Evolutionary conservation across 2,329 filamentous ascomycete genomes (phyloP), one percentile per base, ranked within the genome.

Genomic region (Lasiodiplodia theobromae): DNA sequence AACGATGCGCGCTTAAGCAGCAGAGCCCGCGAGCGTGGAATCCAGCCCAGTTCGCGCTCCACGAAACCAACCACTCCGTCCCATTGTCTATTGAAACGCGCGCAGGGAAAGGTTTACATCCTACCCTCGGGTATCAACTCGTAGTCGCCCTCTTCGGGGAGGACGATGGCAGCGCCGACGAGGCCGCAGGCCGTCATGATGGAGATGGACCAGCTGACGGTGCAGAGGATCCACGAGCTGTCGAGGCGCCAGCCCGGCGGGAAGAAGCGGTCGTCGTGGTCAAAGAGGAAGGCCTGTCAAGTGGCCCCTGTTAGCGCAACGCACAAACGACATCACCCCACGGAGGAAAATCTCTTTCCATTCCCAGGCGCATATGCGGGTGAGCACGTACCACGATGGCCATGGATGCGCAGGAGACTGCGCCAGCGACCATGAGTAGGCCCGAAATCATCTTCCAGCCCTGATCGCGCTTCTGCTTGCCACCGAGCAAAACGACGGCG

Each of bases 61-160:
- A 7, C 47, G 25, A n/a, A 62, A 62, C 47, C 58, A 62, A 49
- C 40, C 49, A 62, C 58, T 62, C 58, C 40, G 40, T 31, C 25
- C 25, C 58, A 31, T 28, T 21, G 25, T 62, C 40, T 62, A 49
- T 62, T 34, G 58, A 62, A 62, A 57, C 54, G 31, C 40, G 28
- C 25, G 18, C 40, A n/a, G 38, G 7, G 3, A 14, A 25, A 38
- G 38, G 6, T 49, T 57, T 56, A 68, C 66, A 68, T 68, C 49
- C 66, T 52, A 18, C 66, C 66, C 37, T 69, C 71, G 31, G 83
- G 88, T 76, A 89, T 93, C 71, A 92, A 87, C 77, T 97, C 92
- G 81, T 97, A 97, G 68, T 93, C 94, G 74, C 92, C 92, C 77
- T 97, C 94, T 0, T 89, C 86, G 0, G 93, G 91, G 53, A 97